Base-by-base conservation (phyloP, 2,329 filamentous ascomycete species). In the Cladosporium cucumerinum region DNA sequence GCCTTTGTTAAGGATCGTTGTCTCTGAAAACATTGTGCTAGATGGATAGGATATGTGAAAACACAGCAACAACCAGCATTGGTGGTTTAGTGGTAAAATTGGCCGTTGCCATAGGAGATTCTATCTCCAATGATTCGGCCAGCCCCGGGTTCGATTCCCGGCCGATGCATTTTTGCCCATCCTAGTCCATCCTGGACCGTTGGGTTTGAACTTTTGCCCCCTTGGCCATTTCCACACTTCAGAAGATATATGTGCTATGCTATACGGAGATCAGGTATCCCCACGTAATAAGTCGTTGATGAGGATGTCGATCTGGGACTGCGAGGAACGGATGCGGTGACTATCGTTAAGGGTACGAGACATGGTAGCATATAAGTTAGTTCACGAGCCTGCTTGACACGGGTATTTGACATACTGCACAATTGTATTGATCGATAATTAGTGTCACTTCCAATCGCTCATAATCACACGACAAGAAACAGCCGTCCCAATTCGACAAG, bases 51-150 rank as follows among this genome's bases (percentile, higher is more conserved):
- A 1, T 1, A 39, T 18, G 1, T 5, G 16, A 4, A 7, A 1
- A 1, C 21, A 12, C n/a, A 21, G 12, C 8, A 46, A 46, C 39
- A 21, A 46, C n/a, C 8, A 21, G 39, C 39, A 46, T 46, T 46
- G 39, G 39, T 46, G 39, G 39, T 46, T 46, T 46, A 46, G 39
- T 46, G 39, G 39, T 46, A 46, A 46, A 46, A 46, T 46, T 46
- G 39, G 39, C 39, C 39, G 39, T 46, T 46, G 39, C 39, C 39
- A 46, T 46, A 11, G 11, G 39, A 46, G 39, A 46, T 21, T 11
- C 4, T 8, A 46, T 46, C 39, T 46, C 39, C 5, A 10, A 46
- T 12, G n/a, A 46, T 21, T 46, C 39, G 39, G 39, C 39, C 39
- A 46, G 39, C 39, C 39, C 39, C 39, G 39, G 39, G 39, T 46